phyloP scores from a whole-genome alignment of 768 basidiomycete species.

The Agaricus sinodeliciosus region DNA sequence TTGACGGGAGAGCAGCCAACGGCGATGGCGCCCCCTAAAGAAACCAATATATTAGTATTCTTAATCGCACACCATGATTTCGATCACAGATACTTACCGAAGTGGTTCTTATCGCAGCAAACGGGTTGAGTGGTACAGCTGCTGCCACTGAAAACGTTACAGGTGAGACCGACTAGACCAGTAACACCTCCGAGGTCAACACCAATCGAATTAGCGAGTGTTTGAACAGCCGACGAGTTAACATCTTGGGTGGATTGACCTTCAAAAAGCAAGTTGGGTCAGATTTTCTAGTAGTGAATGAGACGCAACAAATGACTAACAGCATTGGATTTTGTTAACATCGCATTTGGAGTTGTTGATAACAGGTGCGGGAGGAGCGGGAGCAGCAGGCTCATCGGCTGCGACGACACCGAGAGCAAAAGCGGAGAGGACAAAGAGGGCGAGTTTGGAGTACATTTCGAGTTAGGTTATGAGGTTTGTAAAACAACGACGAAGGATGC shows the following conservation, averaged over 20 bases:
- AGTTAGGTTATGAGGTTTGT: not conserved
- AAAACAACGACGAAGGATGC: not conserved
- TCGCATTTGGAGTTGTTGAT: slow-evolving; percentile 3
- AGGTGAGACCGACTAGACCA: slow-evolving; percentile 7
- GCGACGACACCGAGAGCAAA: slow-evolving; percentile 10
- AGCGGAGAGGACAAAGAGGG: slow-evolving; percentile 9
- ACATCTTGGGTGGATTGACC: not conserved
- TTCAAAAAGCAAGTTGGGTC: not conserved
- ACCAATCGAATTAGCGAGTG: not conserved
- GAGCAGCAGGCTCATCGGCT: not conserved
- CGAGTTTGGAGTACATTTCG: slow-evolving; percentile 12
- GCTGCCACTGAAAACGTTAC: slow-evolving; percentile 6
- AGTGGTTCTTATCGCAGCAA: slow-evolving; percentile 5
- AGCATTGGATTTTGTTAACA: slow-evolving; percentile 8
- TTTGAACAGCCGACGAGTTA: not conserved
- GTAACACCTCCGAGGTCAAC: not conserved
- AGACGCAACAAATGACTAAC: not conserved
- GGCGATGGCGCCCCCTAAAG: slow-evolving; percentile 4
- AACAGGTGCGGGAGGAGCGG: no score
- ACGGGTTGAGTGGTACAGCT: slow-evolving; percentile 5
- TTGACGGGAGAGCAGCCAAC: slow-evolving; percentile 11
- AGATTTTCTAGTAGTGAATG: no score
- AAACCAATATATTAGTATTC: not conserved
- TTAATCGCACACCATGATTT: no score
- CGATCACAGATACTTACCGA: slow-evolving; percentile 4